Base-by-base conservation (phyloP, 2,329 filamentous ascomycete species). In the Fusarium bulbicola region DNA sequence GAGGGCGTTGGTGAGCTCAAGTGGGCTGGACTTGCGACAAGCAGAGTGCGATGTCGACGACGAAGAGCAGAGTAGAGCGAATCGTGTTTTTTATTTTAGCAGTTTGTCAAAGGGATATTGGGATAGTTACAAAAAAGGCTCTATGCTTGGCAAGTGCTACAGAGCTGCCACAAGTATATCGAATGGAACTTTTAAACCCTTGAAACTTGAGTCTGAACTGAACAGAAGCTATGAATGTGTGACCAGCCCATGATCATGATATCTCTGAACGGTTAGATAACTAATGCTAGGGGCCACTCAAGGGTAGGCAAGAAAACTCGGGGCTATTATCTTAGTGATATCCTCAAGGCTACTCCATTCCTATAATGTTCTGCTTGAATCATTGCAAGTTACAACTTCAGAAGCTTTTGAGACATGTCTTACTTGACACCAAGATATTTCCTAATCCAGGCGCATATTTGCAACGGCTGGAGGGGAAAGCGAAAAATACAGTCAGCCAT, bases 1-100 rank as follows among this genome's bases (percentile, higher is more conserved):
- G 66, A 73, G 76, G 77, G 77, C 76, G 76, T 78, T 77, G 75
- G 64, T 63, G 77, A 78, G 77, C 77, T 77, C 75, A 78, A 78
- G 77, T 78, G 75, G 74, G 76, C 76, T 72, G 67, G 68, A 75
- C 74, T 75, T 75, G 73, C 68, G 66, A 73, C 70, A 74, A 56
- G 56, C 53, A 68, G 58, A 52, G 52, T 28, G 56, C 32, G 32
- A 49, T 20, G 65, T 65, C 70, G 60, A 62, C 64, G 71, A 71
- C 59, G 73, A 63, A 74, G 70, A 73, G 76, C 74, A 76, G 73
- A 73, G 76, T 73, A 76, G 73, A 75, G 76, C 76, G 72, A 65
- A 63, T 59, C 69, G 32, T 73, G 65, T 62, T 64, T 76, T 76
- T 59, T 28, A 58, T 67, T 70, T 59, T 68, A 68, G 76, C 64